phyloP scores from a whole-genome alignment of 2,329 filamentous ascomycete genomes.

The Trichoderma guizhouense region DNA sequence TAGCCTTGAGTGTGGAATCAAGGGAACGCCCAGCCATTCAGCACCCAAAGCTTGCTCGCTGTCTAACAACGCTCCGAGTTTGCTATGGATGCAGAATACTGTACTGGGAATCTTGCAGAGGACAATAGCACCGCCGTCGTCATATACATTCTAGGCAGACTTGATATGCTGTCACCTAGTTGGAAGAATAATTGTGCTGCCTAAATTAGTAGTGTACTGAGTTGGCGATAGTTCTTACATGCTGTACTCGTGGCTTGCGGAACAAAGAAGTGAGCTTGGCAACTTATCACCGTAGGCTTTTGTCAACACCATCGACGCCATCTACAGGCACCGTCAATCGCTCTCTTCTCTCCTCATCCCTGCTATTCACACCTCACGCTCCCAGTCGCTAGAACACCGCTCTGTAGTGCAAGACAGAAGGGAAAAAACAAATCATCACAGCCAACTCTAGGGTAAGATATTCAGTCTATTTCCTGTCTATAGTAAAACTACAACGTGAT shows the following conservation, averaged over 20 bases:
- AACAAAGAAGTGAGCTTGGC: background rate
- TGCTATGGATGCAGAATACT: background rate
- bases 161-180: background rate
- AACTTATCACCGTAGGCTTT: background rate
- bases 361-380: background rate
- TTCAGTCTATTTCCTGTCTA: background rate
- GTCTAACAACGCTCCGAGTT: background rate
- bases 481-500: background rate
- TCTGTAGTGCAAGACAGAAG: background rate
- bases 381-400: background rate
- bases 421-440: background rate
- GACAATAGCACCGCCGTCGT: background rate
- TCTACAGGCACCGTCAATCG: background rate
- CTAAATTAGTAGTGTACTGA: background rate
- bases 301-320: background rate
- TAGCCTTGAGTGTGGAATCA: background rate
- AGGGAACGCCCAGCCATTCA: background rate
- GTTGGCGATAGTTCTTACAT: background rate
- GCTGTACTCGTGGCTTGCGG: background rate
- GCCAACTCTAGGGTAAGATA: background rate
- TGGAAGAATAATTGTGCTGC: background rate
- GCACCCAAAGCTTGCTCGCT: background rate
- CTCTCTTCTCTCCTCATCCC: background rate
- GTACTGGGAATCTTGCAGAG: background rate
- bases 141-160: background rate